Conservation (phyloP, 2,329 filamentous ascomycete genomes). For the Trichoderma cornu-damae region DNA sequence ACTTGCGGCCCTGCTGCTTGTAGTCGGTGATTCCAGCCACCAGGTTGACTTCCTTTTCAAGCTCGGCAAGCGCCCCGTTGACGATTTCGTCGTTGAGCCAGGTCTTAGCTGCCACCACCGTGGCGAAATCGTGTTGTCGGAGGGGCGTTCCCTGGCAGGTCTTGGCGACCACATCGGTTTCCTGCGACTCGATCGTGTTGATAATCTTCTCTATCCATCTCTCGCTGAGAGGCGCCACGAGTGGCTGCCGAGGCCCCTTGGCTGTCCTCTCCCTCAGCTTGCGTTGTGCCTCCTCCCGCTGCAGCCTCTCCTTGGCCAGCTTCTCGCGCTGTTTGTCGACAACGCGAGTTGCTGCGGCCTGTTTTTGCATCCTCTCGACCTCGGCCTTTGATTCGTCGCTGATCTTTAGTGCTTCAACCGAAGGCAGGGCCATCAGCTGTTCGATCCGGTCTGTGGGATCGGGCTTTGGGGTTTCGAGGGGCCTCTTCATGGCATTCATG, state of each 20-base stretch:
- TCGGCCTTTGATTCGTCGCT: slow-evolving; percentile 27
- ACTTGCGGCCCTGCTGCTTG: slow-evolving; percentile 49
- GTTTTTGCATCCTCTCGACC: slow-evolving; percentile 2
- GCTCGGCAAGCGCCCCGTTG: slow-evolving; percentile 58
- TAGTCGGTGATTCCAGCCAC: slow-evolving; percentile 47
- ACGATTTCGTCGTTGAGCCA: slow-evolving; percentile 79
- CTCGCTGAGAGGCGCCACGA: slow-evolving; percentile 29
- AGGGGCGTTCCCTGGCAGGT: slow-evolving; percentile 49
- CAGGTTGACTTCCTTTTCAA: slow-evolving; percentile 56
- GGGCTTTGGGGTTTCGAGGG: neutral
- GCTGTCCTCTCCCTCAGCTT: slow-evolving; percentile 22
- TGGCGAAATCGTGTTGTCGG: slow-evolving; percentile 55
- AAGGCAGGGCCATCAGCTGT: slow-evolving; percentile 27
- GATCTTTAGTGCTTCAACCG: slow-evolving; percentile 25
- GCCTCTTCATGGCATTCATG: neutral
- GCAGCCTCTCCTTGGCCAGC: neutral
- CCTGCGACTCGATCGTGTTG: neutral
- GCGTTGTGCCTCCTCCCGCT: slow-evolving; percentile 12
- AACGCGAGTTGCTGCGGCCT: slow-evolving; percentile 9
- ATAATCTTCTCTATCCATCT: slow-evolving; percentile 24
- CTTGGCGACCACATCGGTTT: slow-evolving; percentile 35
- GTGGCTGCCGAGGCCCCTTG: slow-evolving; percentile 18
- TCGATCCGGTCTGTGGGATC: slow-evolving; percentile 24
- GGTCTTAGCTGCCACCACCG: slow-evolving; percentile 48
- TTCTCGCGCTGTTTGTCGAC: neutral